These are phyloP conservation scores for Claviceps fusiformis DNA, from an alignment of 2,329 filamentous ascomycete genomes.

Conservation along the genomic window DNA sequence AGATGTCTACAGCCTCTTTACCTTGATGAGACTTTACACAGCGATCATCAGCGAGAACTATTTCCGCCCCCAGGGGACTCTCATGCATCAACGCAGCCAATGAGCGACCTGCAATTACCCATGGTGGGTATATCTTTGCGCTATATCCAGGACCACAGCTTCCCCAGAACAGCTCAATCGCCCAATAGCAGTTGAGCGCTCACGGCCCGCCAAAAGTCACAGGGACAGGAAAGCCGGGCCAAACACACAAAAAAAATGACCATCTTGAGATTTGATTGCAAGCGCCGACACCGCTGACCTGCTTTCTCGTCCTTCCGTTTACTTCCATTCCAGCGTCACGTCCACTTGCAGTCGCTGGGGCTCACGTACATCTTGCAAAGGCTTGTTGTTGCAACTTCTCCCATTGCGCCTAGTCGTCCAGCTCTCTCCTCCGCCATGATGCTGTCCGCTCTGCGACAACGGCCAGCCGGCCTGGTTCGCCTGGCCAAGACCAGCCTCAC, in stretches of 20 bases:
- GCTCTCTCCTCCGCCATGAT: conserved; percentile 5
- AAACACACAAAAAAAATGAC: conserved; percentile 20
- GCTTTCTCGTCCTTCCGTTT: conserved; percentile 6
- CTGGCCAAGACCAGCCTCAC: conserved; percentile 8
- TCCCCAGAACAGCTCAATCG: not conserved
- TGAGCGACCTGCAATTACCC: conserved; percentile 7
- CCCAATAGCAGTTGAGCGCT: not conserved
- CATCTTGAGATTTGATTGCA: conserved; percentile 9
- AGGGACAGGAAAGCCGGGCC: conserved; percentile 23
- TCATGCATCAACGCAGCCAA: conserved; percentile 2
- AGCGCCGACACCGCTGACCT: conserved; percentile 18
- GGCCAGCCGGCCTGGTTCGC: conserved; percentile 4
- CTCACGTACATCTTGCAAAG: not conserved
- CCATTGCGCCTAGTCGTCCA: not conserved
- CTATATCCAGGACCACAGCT: not conserved
- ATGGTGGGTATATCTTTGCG: not conserved
- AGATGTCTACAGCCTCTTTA: too few species aligned
- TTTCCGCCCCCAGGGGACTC: too few species aligned
- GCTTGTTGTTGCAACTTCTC: not conserved
- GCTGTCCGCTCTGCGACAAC: conserved; percentile 10
- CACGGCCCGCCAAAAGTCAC: conserved; percentile 12
- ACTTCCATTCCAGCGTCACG: not conserved
- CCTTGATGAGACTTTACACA: too few species aligned
- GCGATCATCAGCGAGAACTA: too few species aligned
- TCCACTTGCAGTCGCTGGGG: not conserved